phyloP scores from a whole-genome alignment of 768 basidiomycete genomes.

The Boletus sp. region DNA sequence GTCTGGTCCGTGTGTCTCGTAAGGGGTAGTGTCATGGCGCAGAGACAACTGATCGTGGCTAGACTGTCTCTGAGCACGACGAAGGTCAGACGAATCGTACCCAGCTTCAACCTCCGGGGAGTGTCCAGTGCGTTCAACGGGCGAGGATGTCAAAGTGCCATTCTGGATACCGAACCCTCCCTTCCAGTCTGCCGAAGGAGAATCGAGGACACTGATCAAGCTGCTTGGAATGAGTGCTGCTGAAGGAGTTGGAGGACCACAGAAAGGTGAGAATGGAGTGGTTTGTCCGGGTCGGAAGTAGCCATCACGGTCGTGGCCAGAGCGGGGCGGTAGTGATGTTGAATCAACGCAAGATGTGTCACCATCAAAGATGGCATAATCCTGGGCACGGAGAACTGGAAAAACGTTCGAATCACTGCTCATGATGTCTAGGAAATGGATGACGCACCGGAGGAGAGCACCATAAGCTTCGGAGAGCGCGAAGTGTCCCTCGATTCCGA shows the following conservation, averaged over 20 bases:
- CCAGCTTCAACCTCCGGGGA: conserved; percentile 30
- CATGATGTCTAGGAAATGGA: conserved; percentile 19
- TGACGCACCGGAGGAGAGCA: conserved; percentile 31
- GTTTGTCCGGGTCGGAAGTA: conserved; percentile 16
- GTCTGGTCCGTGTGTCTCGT: conserved; percentile 28
- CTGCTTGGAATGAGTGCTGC: conserved; percentile 54
- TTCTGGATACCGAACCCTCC: conserved; percentile 14
- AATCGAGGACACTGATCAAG: conserved; percentile 44
- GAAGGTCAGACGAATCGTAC: conserved; percentile 48
- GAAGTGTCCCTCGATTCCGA: conserved; percentile 13
- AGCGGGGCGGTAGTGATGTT: conserved; percentile 8
- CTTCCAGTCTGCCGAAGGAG: conserved; percentile 57
- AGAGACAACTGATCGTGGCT: conserved; percentile 23
- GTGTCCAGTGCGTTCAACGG: conserved; percentile 37
- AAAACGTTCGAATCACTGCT: conserved; percentile 9
- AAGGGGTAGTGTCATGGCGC: conserved; percentile 30
- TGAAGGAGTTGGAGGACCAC: conserved; percentile 38
- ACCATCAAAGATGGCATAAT: conserved; percentile 41
- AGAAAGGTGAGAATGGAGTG: conserved; percentile 53
- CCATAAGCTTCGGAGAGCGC: conserved; percentile 28
- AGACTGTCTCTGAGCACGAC: conserved; percentile 18
- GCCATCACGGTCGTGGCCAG: conserved; percentile 11
- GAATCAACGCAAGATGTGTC: conserved; percentile 32
- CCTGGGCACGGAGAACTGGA: conserved; percentile 32
- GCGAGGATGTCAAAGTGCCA: conserved; percentile 37